phyloP scores from a whole-genome alignment of 257 asterid genomes.

The Penstemon eatonii region DNA sequence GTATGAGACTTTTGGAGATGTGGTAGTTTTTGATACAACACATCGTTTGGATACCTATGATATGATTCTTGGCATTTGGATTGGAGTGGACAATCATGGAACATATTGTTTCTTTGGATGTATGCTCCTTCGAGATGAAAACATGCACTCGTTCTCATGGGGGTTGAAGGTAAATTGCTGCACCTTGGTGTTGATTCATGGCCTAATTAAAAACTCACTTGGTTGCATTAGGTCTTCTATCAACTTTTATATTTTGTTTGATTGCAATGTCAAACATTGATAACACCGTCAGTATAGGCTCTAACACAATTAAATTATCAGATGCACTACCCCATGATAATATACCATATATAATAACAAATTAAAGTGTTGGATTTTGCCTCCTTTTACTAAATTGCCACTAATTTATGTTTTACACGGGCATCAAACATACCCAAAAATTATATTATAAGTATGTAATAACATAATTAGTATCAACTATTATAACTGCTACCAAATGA shows the following conservation, averaged over 20 bases:
- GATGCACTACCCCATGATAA: no score
- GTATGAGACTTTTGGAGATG: conserved; percentile 58
- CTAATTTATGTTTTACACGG: no score
- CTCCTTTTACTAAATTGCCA: no score
- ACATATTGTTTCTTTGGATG: conserved; percentile 61
- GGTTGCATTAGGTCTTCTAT: neutral
- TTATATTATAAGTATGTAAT: no score
- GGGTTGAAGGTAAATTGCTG: conserved; percentile 46
- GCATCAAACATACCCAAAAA: no score
- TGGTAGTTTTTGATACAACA: conserved; percentile 54
- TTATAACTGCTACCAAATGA: no score
- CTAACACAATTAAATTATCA: no score
- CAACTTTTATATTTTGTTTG: neutral
- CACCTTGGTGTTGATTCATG: conserved; percentile 12
- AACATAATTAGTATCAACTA: no score
- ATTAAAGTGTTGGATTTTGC: no score
- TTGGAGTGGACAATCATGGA: conserved; percentile 71
- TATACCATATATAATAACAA: no score
- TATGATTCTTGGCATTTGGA: conserved; percentile 61
- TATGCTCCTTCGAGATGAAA: conserved; percentile 63
- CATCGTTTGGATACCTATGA: conserved; percentile 58
- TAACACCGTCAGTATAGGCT: no score
- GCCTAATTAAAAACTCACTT: neutral
- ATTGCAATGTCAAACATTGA: no score
- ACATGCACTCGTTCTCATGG: conserved; percentile 62